A percentile compares a stretch with the other conserved stretches of the same genome.
phyloP scores from a whole-genome alignment of 73 alveolate genomes.

The Paramecium caudatum region DNA sequence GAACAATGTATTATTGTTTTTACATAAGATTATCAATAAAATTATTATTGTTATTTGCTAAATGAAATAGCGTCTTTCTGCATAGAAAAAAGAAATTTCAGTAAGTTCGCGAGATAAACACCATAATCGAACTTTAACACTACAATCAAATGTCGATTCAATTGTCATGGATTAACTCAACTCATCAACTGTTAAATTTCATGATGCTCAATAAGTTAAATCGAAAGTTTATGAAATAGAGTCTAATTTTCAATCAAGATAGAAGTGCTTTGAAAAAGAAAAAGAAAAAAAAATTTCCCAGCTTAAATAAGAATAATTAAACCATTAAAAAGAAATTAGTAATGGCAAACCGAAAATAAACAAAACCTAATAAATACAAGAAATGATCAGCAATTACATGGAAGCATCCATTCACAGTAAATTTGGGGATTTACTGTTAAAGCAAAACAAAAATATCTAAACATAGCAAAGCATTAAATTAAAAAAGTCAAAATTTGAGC shows the following conservation, averaged over 20 bases:
- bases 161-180: too few species aligned
- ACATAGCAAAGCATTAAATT: not conserved
- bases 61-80: too few species aligned
- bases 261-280: not conserved
- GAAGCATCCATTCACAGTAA: constrained; percentile 32
- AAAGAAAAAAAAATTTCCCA: constrained; percentile 29
- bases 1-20: too few species aligned
- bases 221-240: not conserved
- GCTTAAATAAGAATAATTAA: not conserved
- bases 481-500: not conserved
- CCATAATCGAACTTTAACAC: too few species aligned
- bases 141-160: too few species aligned
- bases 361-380: not conserved
- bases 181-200: constrained; percentile 6
- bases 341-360: constrained; percentile 34
- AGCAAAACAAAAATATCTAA: not conserved
- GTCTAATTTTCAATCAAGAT: not conserved
- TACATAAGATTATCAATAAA: too few species aligned
- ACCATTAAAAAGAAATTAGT: not conserved
- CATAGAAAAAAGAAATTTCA: too few species aligned
- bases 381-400: constrained; percentile 28
- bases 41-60: too few species aligned
- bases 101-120: too few species aligned
- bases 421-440: constrained; percentile 17
- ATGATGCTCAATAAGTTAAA: not conserved